These are phyloP conservation scores for Termitomyces sp. DNA, from an alignment of 768 basidiomycete genomes.

Conservation along the genomic window DNA sequence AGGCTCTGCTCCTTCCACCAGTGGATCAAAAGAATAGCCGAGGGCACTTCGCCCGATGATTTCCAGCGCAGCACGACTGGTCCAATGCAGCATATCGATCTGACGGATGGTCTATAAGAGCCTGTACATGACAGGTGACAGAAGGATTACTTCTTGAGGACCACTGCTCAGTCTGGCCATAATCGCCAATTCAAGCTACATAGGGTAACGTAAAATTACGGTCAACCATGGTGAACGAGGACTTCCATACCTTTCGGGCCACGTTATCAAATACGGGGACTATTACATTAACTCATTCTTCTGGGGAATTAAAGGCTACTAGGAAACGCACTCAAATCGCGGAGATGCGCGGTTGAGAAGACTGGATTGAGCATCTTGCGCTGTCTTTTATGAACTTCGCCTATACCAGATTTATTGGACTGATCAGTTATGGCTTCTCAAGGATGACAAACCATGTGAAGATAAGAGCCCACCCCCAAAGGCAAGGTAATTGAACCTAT, in stretches of 20 bases:
- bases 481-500: slow-evolving; percentile 3
- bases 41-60: slow-evolving; percentile 25
- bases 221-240: background rate
- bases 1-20: slow-evolving; percentile 18
- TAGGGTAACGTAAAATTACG: background rate
- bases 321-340: slow-evolving; percentile 15
- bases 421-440: background rate
- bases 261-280: slow-evolving; percentile 15
- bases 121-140: background rate
- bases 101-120: background rate
- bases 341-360: slow-evolving; percentile 30
- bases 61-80: slow-evolving; percentile 23
- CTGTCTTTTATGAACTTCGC: slow-evolving; percentile 19
- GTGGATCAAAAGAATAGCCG: slow-evolving; percentile 24
- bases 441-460: slow-evolving; percentile 6
- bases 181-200: slow-evolving; percentile 9
- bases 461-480: slow-evolving; percentile 11
- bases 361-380: slow-evolving; percentile 33
- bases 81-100: slow-evolving; percentile 24
- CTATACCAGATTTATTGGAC: background rate
- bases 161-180: slow-evolving; percentile 7
- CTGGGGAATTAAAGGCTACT: background rate
- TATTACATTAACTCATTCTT: background rate
- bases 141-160: slow-evolving; percentile 8
- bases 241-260: slow-evolving; percentile 9